Evolutionary conservation across 2,329 filamentous ascomycete genomes (phyloP).

Genomic region (Paradendryphiella salina): DNA sequence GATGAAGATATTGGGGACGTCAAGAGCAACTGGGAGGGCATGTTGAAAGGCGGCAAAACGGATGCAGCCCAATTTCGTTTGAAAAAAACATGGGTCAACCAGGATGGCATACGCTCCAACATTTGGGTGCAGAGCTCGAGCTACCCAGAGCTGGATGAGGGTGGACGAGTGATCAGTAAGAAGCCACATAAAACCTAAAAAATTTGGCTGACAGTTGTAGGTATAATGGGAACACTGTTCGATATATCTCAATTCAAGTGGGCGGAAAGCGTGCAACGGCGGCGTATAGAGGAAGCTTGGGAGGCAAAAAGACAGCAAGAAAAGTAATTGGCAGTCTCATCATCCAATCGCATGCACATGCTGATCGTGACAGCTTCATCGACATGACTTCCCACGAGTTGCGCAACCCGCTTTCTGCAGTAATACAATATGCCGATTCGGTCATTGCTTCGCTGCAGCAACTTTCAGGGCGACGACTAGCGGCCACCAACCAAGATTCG

Average conservation of each 20-base stretch:
- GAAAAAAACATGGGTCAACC: slow-evolving; percentile 35
- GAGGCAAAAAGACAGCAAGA: slow-evolving; percentile 47
- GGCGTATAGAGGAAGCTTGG: slow-evolving; percentile 41
- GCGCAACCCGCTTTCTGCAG: slow-evolving; percentile 41
- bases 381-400: slow-evolving; percentile 47
- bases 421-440: slow-evolving; percentile 50
- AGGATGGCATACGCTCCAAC: slow-evolving; percentile 28
- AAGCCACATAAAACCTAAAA: rapidly evolving
- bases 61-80: slow-evolving; percentile 29
- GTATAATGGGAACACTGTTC: slow-evolving; percentile 43
- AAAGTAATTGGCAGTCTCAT: slow-evolving; percentile 19
- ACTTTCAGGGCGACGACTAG: slow-evolving; percentile 9
- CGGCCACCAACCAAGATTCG: neutral
- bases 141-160: slow-evolving; percentile 28
- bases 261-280: slow-evolving; percentile 42
- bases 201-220: slow-evolving; percentile 2
- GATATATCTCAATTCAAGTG: slow-evolving; percentile 47
- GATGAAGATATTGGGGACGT: slow-evolving; percentile 28
- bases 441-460: slow-evolving; percentile 42
- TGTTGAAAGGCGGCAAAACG: slow-evolving; percentile 21
- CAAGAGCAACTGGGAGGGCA: slow-evolving; percentile 21
- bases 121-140: slow-evolving; percentile 36
- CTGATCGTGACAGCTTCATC: slow-evolving; percentile 30
- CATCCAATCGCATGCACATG: neutral
- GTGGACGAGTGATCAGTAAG: slow-evolving; percentile 30